Percentiles rank a stretch among this genome's conserved stretches.
phyloP scores from a whole-genome alignment of 495 filamentous ascomycete species.

The Penicillium riverlandense region DNA sequence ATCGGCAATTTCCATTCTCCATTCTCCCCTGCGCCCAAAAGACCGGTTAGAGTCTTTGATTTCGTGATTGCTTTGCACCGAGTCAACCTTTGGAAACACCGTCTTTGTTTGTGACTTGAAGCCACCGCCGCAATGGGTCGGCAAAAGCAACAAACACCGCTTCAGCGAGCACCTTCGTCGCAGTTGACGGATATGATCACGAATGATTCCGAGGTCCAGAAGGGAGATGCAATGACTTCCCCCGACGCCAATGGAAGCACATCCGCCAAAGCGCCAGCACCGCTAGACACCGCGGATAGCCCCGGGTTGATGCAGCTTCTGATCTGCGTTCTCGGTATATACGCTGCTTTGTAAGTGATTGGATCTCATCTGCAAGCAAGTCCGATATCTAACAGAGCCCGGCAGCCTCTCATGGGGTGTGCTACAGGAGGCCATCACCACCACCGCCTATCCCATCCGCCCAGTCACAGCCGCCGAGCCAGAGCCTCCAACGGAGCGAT shows the following conservation, averaged over 20 bases:
- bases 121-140: conserved; percentile 51
- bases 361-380: not conserved
- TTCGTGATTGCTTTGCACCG: not conserved
- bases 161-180: conserved; percentile 59
- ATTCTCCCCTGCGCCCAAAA: conserved; percentile 2
- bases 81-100: not conserved
- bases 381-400: conserved; percentile 9
- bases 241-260: conserved; percentile 31
- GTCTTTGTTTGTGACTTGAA: too few species aligned
- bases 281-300: conserved; percentile 26
- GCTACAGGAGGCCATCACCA: conserved; percentile 95
- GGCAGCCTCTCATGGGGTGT: conserved; percentile 89
- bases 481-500: conserved; percentile 55
- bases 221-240: conserved; percentile 12
- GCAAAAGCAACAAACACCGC: conserved; percentile 59
- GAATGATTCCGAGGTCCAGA: conserved; percentile 19
- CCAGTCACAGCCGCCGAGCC: conserved; percentile 35
- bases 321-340: conserved; percentile 88
- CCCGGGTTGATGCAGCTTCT: conserved; percentile 63
- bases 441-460: conserved; percentile 63
- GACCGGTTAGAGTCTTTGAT: not conserved
- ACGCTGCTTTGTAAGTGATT: conserved; percentile 78
- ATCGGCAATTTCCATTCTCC: conserved; percentile 13
- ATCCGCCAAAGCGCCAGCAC: conserved; percentile 16
- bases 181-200: conserved; percentile 44